A percentile compares a stretch with the other conserved stretches of the same genome.
phyloP scores from a whole-genome alignment of 306 rosid genomes.

The Coriaria nepalensis region DNA sequence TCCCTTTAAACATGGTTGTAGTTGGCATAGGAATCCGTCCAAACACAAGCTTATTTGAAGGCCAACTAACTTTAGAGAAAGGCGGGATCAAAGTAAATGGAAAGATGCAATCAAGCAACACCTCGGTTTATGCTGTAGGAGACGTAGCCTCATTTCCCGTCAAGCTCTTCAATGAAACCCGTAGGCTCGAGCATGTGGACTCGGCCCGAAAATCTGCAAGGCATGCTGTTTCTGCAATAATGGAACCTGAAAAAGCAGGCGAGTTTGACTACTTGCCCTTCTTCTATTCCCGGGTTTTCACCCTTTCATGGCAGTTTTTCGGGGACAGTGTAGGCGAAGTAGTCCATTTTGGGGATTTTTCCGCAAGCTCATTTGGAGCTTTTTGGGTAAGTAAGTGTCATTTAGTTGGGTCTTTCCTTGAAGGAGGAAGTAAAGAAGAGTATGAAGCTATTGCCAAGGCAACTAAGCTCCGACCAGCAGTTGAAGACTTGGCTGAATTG shows the following conservation, averaged over 20 bases:
- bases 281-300: slow-evolving; percentile 87
- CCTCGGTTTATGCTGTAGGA: slow-evolving; percentile 81
- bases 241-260: slow-evolving; percentile 47
- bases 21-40: slow-evolving; percentile 98
- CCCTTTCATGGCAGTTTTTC: slow-evolving; percentile 93
- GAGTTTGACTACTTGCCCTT: slow-evolving; percentile 89
- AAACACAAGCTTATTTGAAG: slow-evolving; percentile 90
- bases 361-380: slow-evolving; percentile 73
- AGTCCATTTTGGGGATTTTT: slow-evolving; percentile 69
- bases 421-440: slow-evolving; percentile 72
- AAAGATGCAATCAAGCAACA: slow-evolving; percentile 73
- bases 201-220: slow-evolving; percentile 77
- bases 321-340: slow-evolving; percentile 82
- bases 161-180: slow-evolving; percentile 68
- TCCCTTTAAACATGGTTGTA: slow-evolving; percentile 77
- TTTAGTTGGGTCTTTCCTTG: slow-evolving; percentile 69
- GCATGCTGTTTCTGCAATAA: slow-evolving; percentile 62
- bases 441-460: slow-evolving; percentile 56
- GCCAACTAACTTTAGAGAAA: slow-evolving; percentile 89
- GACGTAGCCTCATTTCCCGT: slow-evolving; percentile 97
- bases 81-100: slow-evolving; percentile 98
- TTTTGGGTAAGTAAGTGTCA: slow-evolving; percentile 79
- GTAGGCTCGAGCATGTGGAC: slow-evolving; percentile 95
- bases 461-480: slow-evolving; percentile 55
- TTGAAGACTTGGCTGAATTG: slow-evolving; percentile 61